A percentile compares a stretch with the other conserved stretches of the same genome.
phyloP scores from a whole-genome alignment of 169 alveolate genomes.

The Eimeria acervulina region DNA sequence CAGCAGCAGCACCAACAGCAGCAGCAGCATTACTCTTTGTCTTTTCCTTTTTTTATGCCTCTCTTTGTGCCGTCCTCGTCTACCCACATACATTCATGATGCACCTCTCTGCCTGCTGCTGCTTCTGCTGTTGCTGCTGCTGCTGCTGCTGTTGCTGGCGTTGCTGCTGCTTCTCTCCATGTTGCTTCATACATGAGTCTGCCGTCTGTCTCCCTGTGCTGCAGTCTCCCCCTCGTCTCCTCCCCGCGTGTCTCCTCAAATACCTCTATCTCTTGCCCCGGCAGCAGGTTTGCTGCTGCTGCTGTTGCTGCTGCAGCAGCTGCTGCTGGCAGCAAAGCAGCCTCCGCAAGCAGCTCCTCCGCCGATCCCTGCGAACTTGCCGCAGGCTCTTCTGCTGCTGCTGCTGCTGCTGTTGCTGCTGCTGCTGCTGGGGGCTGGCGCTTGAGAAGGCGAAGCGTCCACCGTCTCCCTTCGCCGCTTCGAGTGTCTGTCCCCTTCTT shows the following conservation, averaged over 20 bases:
- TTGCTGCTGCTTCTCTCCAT: conserved; percentile 41
- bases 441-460: conserved; percentile 1
- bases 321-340: conserved; percentile 1
- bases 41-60: neutral
- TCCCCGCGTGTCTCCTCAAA: conserved; percentile 19
- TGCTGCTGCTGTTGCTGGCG: neutral
- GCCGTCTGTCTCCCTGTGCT: conserved; percentile 27
- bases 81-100: conserved; percentile 15
- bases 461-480: neutral
- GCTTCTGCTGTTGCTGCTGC: conserved; percentile 25
- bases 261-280: neutral
- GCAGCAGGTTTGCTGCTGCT: no score
- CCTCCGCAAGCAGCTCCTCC: conserved; percentile 18
- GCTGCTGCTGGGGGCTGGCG: conserved; percentile 5
- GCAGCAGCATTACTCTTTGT: conserved; percentile 25
- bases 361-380: neutral
- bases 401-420: neutral
- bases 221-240: conserved; percentile 42
- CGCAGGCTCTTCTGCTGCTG: no score
- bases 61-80: conserved; percentile 22
- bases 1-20: conserved; percentile 8
- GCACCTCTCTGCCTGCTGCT: conserved; percentile 5
- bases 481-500: neutral
- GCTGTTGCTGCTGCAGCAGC: conserved; percentile 7
- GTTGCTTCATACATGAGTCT: neutral